Evolutionary conservation across 768 basidiomycete genomes (phyloP).

Genomic region (Tylopilus vinaceipallidus): DNA sequence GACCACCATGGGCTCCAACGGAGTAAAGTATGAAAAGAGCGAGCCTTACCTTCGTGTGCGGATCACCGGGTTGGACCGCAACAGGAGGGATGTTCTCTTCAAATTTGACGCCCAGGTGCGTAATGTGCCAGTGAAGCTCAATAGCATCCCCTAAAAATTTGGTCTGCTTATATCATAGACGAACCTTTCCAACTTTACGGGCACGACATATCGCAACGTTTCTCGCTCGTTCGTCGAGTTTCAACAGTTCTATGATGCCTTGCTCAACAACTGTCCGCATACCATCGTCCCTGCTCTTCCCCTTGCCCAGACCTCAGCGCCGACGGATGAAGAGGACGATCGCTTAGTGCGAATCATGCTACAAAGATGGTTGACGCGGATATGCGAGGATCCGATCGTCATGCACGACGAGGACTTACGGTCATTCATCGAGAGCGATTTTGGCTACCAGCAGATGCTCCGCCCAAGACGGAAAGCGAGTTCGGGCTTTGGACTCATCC

Average conservation of each 20-base stretch:
- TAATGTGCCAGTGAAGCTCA: neutral
- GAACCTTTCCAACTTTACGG: slow-evolving; percentile 89
- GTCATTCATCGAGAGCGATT: slow-evolving; percentile 95
- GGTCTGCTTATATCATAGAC: slow-evolving; percentile 55
- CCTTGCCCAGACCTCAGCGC: slow-evolving; percentile 93
- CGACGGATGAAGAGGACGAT: slow-evolving; percentile 98
- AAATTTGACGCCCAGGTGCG: slow-evolving; percentile 91
- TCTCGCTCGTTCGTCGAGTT: slow-evolving; percentile 95
- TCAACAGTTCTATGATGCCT: slow-evolving; percentile 88
- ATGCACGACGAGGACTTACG: slow-evolving; percentile 90
- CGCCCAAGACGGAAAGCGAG: slow-evolving; percentile 68
- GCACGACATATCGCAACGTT: slow-evolving; percentile 87
- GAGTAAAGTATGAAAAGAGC: slow-evolving; percentile 65
- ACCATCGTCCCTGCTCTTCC: slow-evolving; percentile 96
- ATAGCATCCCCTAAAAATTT: neutral
- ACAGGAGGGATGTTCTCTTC: slow-evolving; percentile 90
- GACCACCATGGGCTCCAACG: slow-evolving; percentile 63
- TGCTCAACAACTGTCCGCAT: slow-evolving; percentile 89
- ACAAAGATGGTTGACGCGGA: slow-evolving; percentile 90
- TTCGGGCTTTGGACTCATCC: slow-evolving; percentile 74
- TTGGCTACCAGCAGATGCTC: slow-evolving; percentile 89
- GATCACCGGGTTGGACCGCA: slow-evolving; percentile 90
- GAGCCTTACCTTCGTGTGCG: slow-evolving; percentile 88
- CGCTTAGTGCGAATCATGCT: slow-evolving; percentile 92
- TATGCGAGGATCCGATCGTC: slow-evolving; percentile 90